Conservation (phyloP, 257 asterid genomes). For the Craterostigma plantagineum region DNA sequence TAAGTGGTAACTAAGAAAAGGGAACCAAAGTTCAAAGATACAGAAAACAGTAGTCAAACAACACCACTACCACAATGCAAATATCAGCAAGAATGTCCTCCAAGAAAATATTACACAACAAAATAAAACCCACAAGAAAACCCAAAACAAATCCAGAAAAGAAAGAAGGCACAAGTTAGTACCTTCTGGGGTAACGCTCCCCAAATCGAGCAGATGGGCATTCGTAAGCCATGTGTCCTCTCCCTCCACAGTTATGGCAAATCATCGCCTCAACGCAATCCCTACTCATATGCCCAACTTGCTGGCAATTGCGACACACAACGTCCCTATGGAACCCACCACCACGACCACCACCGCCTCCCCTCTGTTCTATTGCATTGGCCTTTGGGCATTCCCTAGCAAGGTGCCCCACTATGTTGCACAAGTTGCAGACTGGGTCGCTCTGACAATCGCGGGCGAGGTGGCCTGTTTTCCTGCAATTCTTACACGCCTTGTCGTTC, state of each 20-base stretch:
- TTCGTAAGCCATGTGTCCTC: slow-evolving; percentile 71
- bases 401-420: slow-evolving; percentile 56
- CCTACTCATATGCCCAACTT: slow-evolving; percentile 70
- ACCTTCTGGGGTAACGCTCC: slow-evolving; percentile 58
- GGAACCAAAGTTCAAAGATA: too few relatives aligned
- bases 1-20: too few relatives aligned
- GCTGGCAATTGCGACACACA: slow-evolving; percentile 67
- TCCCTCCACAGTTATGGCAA: slow-evolving; percentile 85
- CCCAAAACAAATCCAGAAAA: too few relatives aligned
- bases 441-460: slow-evolving; percentile 56
- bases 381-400: slow-evolving; percentile 67
- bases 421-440: slow-evolving; percentile 52
- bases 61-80: too few relatives aligned
- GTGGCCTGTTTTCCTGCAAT: slow-evolving; percentile 63
- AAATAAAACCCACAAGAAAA: too few relatives aligned
- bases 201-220: slow-evolving; percentile 76
- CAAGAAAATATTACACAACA: too few relatives aligned
- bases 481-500: slow-evolving; percentile 71
- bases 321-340: slow-evolving; percentile 40
- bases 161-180: slow-evolving; percentile 11
- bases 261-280: slow-evolving; percentile 49
- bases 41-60: too few relatives aligned
- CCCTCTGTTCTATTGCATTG: slow-evolving; percentile 31
- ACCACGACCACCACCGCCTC: slow-evolving; percentile 24
- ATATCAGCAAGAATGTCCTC: too few relatives aligned